Conservation (phyloP, 352 stramenopile species). For the Lagenidium sp. region DNA sequence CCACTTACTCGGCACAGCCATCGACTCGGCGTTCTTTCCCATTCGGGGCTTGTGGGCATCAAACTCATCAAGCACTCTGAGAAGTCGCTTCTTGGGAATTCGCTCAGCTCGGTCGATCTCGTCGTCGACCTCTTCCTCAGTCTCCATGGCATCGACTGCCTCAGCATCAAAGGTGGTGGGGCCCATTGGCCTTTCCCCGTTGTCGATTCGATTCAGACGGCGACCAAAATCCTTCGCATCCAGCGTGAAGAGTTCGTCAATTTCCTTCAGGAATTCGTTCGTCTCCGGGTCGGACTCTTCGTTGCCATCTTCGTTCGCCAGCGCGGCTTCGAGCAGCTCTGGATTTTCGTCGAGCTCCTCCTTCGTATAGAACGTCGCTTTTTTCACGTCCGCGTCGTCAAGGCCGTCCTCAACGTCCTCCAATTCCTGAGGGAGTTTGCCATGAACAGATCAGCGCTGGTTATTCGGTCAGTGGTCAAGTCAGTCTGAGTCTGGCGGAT, state of each 20-base stretch:
- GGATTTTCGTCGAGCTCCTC: conserved; percentile 19
- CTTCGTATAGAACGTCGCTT: conserved; percentile 15
- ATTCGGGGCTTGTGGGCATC: conserved; percentile 22
- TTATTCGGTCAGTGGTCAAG: no score
- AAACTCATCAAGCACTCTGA: conserved; percentile 62
- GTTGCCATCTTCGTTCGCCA: conserved; percentile 10
- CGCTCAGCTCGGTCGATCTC: conserved; percentile 57
- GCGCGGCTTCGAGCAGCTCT: conserved; percentile 4
- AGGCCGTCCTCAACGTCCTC: conserved; percentile 26
- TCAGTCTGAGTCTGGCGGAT: no score
- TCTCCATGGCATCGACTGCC: background rate
- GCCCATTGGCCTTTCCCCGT: conserved; percentile 32
- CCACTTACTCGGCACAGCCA: conserved; percentile 33
- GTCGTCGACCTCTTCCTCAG: conserved; percentile 6
- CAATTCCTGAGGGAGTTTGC: no score
- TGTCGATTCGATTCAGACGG: conserved; percentile 8
- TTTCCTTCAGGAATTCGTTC: conserved; percentile 56
- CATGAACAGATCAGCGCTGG: no score
- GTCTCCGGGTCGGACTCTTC: conserved; percentile 40
- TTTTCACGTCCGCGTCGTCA: conserved; percentile 17
- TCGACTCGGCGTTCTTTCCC: conserved; percentile 43
- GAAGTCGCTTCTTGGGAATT: conserved; percentile 61
- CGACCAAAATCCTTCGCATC: conserved; percentile 46
- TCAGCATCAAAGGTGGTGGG: no score
- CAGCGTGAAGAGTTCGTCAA: conserved; percentile 59